Conservation (phyloP, 371 early-diverging fungal genomes). For the Coemansia sp. region DNA sequence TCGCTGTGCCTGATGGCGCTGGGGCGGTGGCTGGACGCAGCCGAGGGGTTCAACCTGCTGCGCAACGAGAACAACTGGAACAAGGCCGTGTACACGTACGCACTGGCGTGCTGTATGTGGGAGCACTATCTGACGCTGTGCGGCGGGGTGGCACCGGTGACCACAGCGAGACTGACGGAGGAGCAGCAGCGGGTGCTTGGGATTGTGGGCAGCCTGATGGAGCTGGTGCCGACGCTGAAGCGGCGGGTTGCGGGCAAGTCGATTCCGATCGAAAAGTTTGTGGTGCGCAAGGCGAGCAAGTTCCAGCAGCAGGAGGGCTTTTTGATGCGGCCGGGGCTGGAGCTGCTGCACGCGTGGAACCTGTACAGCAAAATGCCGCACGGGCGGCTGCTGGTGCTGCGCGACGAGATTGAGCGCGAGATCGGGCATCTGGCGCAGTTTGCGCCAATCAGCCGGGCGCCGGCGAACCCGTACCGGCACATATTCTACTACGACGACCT, state of each 20-base stretch:
- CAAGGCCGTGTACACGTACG: conserved; percentile 69
- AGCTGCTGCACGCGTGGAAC: conserved; percentile 64
- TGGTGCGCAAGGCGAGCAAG: conserved; percentile 70
- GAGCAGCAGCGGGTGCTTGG: conserved; percentile 9
- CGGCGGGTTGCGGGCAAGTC: conserved; percentile 77
- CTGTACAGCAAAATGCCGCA: conserved; percentile 62
- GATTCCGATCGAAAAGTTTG: conserved; percentile 78
- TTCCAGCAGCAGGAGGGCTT: conserved; percentile 60
- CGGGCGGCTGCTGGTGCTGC: conserved; percentile 49
- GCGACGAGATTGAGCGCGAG: conserved; percentile 55
- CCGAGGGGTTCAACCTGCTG: conserved; percentile 58
- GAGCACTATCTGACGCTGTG: conserved; percentile 39
- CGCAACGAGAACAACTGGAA: conserved; percentile 73
- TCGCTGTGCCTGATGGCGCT: conserved; percentile 49
- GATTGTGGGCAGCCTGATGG: conserved; percentile 52
- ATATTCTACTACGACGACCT: conserved; percentile 64
- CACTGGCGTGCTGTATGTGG: conserved; percentile 61
- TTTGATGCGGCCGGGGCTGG: conserved; percentile 67
- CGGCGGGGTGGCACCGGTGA: conserved; percentile 13
- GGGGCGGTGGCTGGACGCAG: conserved; percentile 58
- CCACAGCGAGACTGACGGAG: neutral
- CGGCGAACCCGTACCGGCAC: conserved; percentile 49
- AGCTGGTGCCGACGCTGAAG: conserved; percentile 57
- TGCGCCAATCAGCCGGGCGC: conserved; percentile 10
- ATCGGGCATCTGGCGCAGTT: conserved; percentile 38